Evolutionary conservation across 352 stramenopile species (phyloP), one percentile per base, ranked within the genome.

Genomic region (Pythium grandisporangium): DNA sequence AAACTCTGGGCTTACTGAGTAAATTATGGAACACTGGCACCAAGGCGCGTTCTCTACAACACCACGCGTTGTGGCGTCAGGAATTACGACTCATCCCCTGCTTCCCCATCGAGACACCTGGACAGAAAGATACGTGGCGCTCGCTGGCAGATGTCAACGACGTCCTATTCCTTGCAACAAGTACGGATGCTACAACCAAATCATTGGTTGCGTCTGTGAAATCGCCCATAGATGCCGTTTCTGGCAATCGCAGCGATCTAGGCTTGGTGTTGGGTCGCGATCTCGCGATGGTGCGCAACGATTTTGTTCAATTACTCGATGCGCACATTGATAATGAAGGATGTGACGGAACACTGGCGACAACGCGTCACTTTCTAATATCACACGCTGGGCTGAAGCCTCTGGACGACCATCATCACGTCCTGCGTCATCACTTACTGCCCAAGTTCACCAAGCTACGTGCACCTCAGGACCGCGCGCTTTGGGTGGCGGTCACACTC

Each of bases 11-110:
- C n/a, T n/a, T n/a, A n/a, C n/a, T n/a, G n/a, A n/a, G n/a, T n/a
- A n/a, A n/a, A n/a, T n/a, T n/a, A n/a, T n/a, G n/a, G n/a, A n/a
- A n/a, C n/a, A n/a, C n/a, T n/a, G n/a, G n/a, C n/a, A n/a, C n/a
- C n/a, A n/a, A n/a, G n/a, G n/a, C n/a, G n/a, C n/a, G n/a, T n/a
- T n/a, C n/a, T n/a, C n/a, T n/a, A n/a, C n/a, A n/a, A n/a, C n/a
- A n/a, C n/a, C n/a, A n/a, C 1, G 33, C 39, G 1, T 51, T 87
- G 22, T 32, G 82, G 14, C 43, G 72, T 3, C 62, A 87, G 35
- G 77, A 90, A 50, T 49, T 91, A 23, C 62, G 73, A 13, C 48
- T 81, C n/a, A 69, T 88, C 46, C 68, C 67, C 55, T 91, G 74
- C 30, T 87, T 91, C 33, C 74, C 68, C 2, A 37, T 89, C 17